Base-by-base conservation (phyloP, 2,329 filamentous ascomycete species). In the Graphilbum ipis-grandicollis region DNA sequence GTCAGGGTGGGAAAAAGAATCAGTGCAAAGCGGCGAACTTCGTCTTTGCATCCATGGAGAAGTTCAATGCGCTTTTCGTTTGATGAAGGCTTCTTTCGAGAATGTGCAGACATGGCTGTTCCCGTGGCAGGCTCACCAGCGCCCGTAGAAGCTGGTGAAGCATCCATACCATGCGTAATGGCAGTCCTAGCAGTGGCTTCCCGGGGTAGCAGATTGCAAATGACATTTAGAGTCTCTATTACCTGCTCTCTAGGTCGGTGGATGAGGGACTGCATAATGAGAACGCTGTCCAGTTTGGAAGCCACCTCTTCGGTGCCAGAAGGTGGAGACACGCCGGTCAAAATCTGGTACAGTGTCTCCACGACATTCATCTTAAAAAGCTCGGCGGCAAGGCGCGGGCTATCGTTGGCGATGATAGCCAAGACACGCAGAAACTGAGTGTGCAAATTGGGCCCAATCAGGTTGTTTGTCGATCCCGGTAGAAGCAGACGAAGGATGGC, bases 181-280 rank as follows among this genome's bases (percentile, higher is more conserved):
- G n/a, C n/a, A n/a, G n/a, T n/a, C n/a, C n/a, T n/a, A n/a, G n/a
- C n/a, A n/a, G 23, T 25, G n/a, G n/a, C 10, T 33, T 41, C 37
- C 9, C 25, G 29, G 2, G 45, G 45, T 26, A 98, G 66, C 22
- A 98, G 65, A 58, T 98, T 90, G 60, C 90, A 94, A 44, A 98
- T 85, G 44, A 98, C 85, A 52, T 96, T 96, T 44, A 98, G 68
- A 2, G 92, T 94, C 61, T 98, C 90, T 47, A 88, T 90, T 15
- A 98, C 82, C 56, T 98, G 90, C 47, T 98, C 92, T 39, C 86
- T 77, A 7, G 90, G 90, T 30, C 88, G 77, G 52, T 96, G 90
- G 36, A 98, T 93, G 44, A 98, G 66, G 28, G 92, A 85, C 59
- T 98, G 90, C 92, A 98, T 98, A 49, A 98, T 90, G 33, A 98